Base-by-base conservation (phyloP, 352 stramenopile species). In the Phytophthora aleatoria region DNA sequence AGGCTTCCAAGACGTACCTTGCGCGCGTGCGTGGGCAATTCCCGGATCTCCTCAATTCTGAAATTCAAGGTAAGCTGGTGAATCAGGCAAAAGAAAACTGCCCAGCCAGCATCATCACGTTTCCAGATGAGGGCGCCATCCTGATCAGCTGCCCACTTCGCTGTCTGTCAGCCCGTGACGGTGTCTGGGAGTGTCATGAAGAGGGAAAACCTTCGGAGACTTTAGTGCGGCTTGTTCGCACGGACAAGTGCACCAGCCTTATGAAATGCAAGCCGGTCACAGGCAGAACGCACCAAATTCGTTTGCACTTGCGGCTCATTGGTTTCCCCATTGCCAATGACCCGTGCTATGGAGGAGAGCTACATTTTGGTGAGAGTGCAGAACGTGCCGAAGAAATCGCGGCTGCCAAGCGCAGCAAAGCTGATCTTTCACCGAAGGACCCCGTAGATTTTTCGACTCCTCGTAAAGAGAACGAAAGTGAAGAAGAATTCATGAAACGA, bases 241-340 rank as follows among this genome's bases (percentile, higher is more conserved):
- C 58, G 0, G 79, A 92, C 53, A 80, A 79, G 7, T 59, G 68
- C 27, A 97, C 91, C 12, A 96, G 91, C 38, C 61, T 99, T 41
- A 77, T 99, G 16, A 60, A 98, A 54, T 98, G 91, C 73, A 94
- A 97, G 53, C 96, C 96, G 5, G 77, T 96, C 41, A 99, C 97
- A 6, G 97, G 97, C 45, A 83, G 97, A 52, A 99, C 96, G 28
- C 97, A 99, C 78, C 97, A 99, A 74, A 98, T 99, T 66, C 91
- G 97, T 12, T 73, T 99, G 20, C 97, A 99, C 61, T 77, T 99
- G 44, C 95, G 98, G 63, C 78, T 97, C 16, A 73, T 97, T 49
- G 86, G 86, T 9, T 93, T 90, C 60, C 92, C 97, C 2, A 99
- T 99, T 77, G 96, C 95, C 9, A 99, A 99, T 67, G 97, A 99